phyloP scores from a whole-genome alignment of 352 stramenopile genomes.

The Phytophthora kernoviae region DNA sequence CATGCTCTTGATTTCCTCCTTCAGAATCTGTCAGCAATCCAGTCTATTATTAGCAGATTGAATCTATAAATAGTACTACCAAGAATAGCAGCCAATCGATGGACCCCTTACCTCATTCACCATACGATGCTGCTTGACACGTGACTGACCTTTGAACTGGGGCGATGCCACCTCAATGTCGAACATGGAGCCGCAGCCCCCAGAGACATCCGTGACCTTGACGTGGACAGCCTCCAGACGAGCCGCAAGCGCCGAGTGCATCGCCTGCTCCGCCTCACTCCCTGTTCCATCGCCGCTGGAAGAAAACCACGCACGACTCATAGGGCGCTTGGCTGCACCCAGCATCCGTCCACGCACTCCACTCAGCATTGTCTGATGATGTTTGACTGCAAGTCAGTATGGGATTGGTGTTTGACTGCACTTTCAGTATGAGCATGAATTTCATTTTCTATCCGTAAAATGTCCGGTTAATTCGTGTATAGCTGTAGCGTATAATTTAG shows the following conservation, averaged over 20 bases:
- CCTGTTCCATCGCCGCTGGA: slow-evolving; percentile 26
- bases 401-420: too few species aligned
- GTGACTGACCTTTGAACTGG: slow-evolving; percentile 77
- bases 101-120: slow-evolving; percentile 72
- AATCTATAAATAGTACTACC: background rate
- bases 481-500: too few species aligned
- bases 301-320: slow-evolving; percentile 13
- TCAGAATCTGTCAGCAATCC: slow-evolving; percentile 57
- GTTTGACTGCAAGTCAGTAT: background rate
- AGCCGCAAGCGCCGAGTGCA: slow-evolving; percentile 62
- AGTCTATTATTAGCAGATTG: background rate
- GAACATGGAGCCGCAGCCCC: slow-evolving; percentile 90
- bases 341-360: slow-evolving; percentile 30
- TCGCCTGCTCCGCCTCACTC: slow-evolving; percentile 65
- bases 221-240: slow-evolving; percentile 78
- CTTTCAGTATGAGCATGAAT: too few species aligned
- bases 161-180: slow-evolving; percentile 85
- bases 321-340: slow-evolving; percentile 19
- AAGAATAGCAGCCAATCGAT: background rate
- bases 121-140: slow-evolving; percentile 88
- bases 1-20: slow-evolving; percentile 88
- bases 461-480: too few species aligned
- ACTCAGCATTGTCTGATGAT: slow-evolving; percentile 20
- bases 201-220: slow-evolving; percentile 87
- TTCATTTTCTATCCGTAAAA: too few species aligned